Conservation (phyloP, 208 protist species). For the Blechomonas ayalai region DNA sequence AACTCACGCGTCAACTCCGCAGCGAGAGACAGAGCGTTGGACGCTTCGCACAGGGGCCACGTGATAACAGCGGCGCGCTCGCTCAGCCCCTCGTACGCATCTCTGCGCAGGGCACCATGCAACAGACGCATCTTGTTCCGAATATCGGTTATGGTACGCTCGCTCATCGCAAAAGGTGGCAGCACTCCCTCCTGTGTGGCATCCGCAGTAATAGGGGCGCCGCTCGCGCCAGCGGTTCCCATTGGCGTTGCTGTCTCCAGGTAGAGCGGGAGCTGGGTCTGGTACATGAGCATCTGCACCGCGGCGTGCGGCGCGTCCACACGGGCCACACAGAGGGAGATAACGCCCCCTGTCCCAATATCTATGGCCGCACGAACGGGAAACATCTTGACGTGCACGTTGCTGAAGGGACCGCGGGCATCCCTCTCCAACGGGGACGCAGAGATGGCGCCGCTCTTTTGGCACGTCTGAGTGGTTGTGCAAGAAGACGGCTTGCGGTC, state of each 20-base stretch:
- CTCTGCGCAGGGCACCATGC: slow-evolving; percentile 49
- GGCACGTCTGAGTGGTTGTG: no score
- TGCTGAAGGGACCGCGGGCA: slow-evolving; percentile 60
- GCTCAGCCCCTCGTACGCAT: slow-evolving; percentile 49
- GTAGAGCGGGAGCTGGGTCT: slow-evolving; percentile 72
- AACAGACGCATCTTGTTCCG: slow-evolving; percentile 64
- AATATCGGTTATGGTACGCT: slow-evolving; percentile 50
- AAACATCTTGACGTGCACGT: slow-evolving; percentile 63
- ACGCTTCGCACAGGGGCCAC: slow-evolving; percentile 60
- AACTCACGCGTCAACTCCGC: slow-evolving; percentile 49
- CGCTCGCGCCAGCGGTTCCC: background rate
- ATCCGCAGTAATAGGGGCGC: background rate
- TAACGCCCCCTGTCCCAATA: slow-evolving; percentile 68
- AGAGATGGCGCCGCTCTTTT: no score
- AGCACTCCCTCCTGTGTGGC: background rate
- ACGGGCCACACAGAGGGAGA: slow-evolving; percentile 64
- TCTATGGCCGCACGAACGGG: slow-evolving; percentile 84
- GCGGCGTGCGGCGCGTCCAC: slow-evolving; percentile 49
- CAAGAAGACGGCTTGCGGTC: no score
- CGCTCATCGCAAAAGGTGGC: slow-evolving; percentile 38
- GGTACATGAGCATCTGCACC: slow-evolving; percentile 59
- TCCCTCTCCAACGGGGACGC: background rate
- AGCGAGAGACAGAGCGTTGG: slow-evolving; percentile 42
- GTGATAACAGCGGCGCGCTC: slow-evolving; percentile 69
- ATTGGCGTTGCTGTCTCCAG: slow-evolving; percentile 21